Conservation (phyloP, 1,139 yeast species). For the Hemisphaericaspora xylofermentans region DNA sequence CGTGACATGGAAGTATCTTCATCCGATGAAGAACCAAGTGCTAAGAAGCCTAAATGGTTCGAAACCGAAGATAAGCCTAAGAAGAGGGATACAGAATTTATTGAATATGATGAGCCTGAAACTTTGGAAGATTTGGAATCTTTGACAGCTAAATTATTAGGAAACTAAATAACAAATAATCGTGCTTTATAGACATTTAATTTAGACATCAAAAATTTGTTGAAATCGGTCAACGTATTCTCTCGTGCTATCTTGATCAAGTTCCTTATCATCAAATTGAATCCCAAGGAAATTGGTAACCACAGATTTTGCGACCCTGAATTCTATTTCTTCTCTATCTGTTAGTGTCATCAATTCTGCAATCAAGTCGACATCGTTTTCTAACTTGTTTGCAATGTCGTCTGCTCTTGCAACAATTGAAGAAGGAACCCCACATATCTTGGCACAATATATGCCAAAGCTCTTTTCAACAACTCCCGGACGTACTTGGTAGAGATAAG, state of each 20-base stretch:
- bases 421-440: slow-evolving; percentile 29
- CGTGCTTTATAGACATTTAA: slow-evolving; percentile 7
- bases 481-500: slow-evolving; percentile 30
- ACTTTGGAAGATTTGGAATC: slow-evolving; percentile 93
- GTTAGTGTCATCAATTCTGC: slow-evolving; percentile 16
- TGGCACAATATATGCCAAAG: slow-evolving; percentile 40
- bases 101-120: slow-evolving; percentile 85
- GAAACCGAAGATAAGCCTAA: slow-evolving; percentile 23
- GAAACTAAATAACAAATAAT: slow-evolving; percentile 1
- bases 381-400: slow-evolving; percentile 16
- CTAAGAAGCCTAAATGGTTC: slow-evolving; percentile 67
- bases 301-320: slow-evolving; percentile 18
- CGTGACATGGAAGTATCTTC: slow-evolving; percentile 45
- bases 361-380: slow-evolving; percentile 17
- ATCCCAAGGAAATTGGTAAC: slow-evolving; percentile 22
- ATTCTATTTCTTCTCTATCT: slow-evolving; percentile 15
- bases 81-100: slow-evolving; percentile 35
- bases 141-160: slow-evolving; percentile 66
- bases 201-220: slow-evolving; percentile 8
- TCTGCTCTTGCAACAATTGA: slow-evolving; percentile 28
- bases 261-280: slow-evolving; percentile 8
- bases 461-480: slow-evolving; percentile 31
- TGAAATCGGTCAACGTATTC: slow-evolving; percentile 8
- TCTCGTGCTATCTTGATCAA: slow-evolving; percentile 4
- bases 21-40: slow-evolving; percentile 37